A percentile compares a stretch with the other conserved stretches of the same genome.
Conservation (phyloP, 1,139 yeast genomes). For the Pichia sp. region DNA sequence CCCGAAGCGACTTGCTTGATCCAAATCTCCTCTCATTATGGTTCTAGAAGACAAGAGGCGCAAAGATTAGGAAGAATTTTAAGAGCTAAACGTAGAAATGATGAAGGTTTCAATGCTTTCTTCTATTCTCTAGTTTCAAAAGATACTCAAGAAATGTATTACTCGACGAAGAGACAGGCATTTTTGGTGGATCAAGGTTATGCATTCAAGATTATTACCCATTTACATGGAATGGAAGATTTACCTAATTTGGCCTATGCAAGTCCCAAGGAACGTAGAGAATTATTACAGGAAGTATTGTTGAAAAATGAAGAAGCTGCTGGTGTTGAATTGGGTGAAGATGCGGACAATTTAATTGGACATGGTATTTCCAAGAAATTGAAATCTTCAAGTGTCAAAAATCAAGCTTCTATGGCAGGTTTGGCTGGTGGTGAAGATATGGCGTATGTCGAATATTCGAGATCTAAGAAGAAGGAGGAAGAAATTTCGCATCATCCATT, state of each 20-base stretch:
- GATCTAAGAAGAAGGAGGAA: conserved; percentile 80
- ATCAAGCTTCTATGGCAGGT: conserved; percentile 85
- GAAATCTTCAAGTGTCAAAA: conserved; percentile 38
- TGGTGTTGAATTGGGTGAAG: conserved; percentile 91
- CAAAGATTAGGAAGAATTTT: conserved; percentile 93
- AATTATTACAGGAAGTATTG: conserved; percentile 82
- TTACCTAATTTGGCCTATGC: conserved; percentile 89
- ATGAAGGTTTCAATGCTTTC: conserved; percentile 98
- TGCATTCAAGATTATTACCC: conserved; percentile 97
- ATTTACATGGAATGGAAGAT: conserved; percentile 93
- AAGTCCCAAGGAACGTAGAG: conserved; percentile 84
- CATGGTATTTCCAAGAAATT: conserved; percentile 39
- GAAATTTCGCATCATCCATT: conserved; percentile 63
- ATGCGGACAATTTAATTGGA: conserved; percentile 80
- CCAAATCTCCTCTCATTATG: conserved; percentile 96
- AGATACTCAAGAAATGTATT: conserved; percentile 98
- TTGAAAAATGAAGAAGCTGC: conserved; percentile 96
- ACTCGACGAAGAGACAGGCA: conserved; percentile 96
- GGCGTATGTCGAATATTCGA: conserved; percentile 93
- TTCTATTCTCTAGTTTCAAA: conserved; percentile 93
- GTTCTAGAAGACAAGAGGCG: conserved; percentile 99
- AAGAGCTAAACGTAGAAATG: conserved; percentile 96
- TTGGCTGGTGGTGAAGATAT: conserved; percentile 99
- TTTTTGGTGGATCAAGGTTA: conserved; percentile 98
- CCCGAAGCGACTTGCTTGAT: conserved; percentile 98